phyloP scores from a whole-genome alignment of 768 basidiomycete species.

The Pleurotus tuber-regium region DNA sequence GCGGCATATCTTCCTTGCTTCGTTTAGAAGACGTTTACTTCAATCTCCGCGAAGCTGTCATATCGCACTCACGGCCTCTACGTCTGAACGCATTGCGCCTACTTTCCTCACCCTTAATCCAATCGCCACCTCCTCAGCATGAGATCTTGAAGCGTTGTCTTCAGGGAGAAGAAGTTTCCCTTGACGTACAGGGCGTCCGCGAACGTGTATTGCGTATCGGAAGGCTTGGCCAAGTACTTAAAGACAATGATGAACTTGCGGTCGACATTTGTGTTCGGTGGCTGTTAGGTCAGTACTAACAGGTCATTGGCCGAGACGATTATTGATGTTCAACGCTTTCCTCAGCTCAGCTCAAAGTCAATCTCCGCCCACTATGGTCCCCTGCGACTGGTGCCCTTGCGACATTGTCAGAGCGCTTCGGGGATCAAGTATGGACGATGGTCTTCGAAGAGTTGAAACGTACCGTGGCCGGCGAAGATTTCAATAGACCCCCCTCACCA shows the following conservation, averaged over 20 bases:
- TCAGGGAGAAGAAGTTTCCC: constrained; percentile 75
- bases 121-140: constrained; percentile 36
- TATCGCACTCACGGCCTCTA: constrained; percentile 70
- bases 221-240: constrained; percentile 61
- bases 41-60: constrained; percentile 48
- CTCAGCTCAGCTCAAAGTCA: constrained; percentile 88
- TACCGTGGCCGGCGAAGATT: constrained; percentile 19
- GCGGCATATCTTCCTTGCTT: constrained; percentile 16
- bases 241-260: constrained; percentile 50
- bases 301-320: no score
- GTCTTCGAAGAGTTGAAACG: constrained; percentile 61
- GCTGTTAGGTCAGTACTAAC: constrained; percentile 68
- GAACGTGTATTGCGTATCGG: constrained; percentile 82
- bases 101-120: constrained; percentile 51
- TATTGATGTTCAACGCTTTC: background rate
- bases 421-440: constrained; percentile 68
- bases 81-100: constrained; percentile 67
- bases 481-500: constrained; percentile 9
- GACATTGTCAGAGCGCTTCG: constrained; percentile 50
- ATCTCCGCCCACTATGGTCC: constrained; percentile 86
- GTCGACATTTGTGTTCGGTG: constrained; percentile 69
- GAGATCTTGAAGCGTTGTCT: constrained; percentile 67
- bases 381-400: constrained; percentile 72
- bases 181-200: constrained; percentile 78
- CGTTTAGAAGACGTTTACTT: constrained; percentile 52